Percentiles rank a stretch among this genome's conserved stretches.
Evolutionary conservation across 1,139 yeast genomes (phyloP).

Genomic region (Arxiozyma slooffiae): DNA sequence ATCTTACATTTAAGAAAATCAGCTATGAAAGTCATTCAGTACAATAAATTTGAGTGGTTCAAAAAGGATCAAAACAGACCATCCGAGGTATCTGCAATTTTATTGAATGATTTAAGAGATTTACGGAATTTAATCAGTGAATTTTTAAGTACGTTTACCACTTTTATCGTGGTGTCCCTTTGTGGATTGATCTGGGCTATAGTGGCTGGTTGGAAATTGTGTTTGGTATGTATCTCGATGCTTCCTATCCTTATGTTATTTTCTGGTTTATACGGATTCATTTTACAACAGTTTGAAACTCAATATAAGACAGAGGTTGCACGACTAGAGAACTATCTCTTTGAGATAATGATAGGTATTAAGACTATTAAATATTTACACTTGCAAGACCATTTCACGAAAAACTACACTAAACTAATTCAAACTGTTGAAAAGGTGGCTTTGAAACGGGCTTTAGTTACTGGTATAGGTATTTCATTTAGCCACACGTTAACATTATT

Average conservation of each 20-base stretch:
- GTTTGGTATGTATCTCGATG: slow-evolving; percentile 69
- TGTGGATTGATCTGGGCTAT: slow-evolving; percentile 72
- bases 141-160: slow-evolving; percentile 45
- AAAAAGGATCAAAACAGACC: slow-evolving; percentile 34
- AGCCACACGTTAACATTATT: slow-evolving; percentile 45
- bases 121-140: slow-evolving; percentile 54
- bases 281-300: slow-evolving; percentile 49
- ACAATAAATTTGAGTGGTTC: slow-evolving; percentile 52
- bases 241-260: slow-evolving; percentile 50
- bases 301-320: slow-evolving; percentile 50
- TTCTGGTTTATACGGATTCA: slow-evolving; percentile 43
- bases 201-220: slow-evolving; percentile 73
- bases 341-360: slow-evolving; percentile 51
- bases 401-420: slow-evolving; percentile 32
- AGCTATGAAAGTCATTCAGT: slow-evolving; percentile 41
- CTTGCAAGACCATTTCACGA: slow-evolving; percentile 40
- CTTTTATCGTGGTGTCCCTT: slow-evolving; percentile 44
- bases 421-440: slow-evolving; percentile 33
- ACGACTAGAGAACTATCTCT: slow-evolving; percentile 42
- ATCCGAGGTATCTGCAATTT: slow-evolving; percentile 52
- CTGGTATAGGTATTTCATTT: slow-evolving; percentile 52
- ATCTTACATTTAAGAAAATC: slow-evolving; percentile 43
- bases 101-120: slow-evolving; percentile 77
- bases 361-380: slow-evolving; percentile 54
- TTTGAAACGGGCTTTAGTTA: slow-evolving; percentile 39